Evolutionary conservation across 495 filamentous ascomycete species (phyloP), one percentile per base, ranked within the genome.

Genomic region (Penicillium canariense): DNA sequence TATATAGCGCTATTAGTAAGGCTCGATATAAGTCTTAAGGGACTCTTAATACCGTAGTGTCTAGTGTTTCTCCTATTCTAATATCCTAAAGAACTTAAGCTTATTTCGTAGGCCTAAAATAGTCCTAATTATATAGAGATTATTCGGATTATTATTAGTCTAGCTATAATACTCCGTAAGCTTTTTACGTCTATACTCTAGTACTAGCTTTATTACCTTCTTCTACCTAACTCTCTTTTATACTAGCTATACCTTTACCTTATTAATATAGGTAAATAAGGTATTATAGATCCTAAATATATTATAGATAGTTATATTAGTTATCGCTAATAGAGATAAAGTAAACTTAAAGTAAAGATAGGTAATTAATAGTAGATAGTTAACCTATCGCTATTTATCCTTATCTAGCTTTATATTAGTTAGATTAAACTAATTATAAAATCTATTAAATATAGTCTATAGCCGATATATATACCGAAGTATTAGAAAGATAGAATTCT

Each of bases 61-160:
- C 20, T 8, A 5, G 10, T 27, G 22, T 17, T 42, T 20, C 22
- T 48, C 54, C 55, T 39, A 65, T n/a, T 58, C 50, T 0, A 34
- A 47, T 34, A 3, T 56, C 40, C 9, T 48, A 36, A 67, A 67
- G 48, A 67, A 63, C 4, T 67, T 2, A n/a, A 67, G 28, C 52
- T 67, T 67, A 35, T 61, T 25, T 9, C 46, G 12, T 9, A 52
- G 58, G 2, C 38, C 35, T 17, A 67, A 20, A 4, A 67, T 65
- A 26, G 45, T 67, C 3, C 44, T 39, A 62, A 67, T 60, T 38
- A 34, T 40, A 43, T 62, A 67, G 39, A 62, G 46, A 45, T 58
- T 17, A 22, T 36, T 42, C 14, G 18, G 0, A 9, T 61, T 48
- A 4, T 47, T 10, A 47, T 61, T 40, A 23, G 47, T 62, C 14